Evolutionary conservation across 2,329 filamentous ascomycete genomes (phyloP).

Genomic region (Orbilia javanica): DNA sequence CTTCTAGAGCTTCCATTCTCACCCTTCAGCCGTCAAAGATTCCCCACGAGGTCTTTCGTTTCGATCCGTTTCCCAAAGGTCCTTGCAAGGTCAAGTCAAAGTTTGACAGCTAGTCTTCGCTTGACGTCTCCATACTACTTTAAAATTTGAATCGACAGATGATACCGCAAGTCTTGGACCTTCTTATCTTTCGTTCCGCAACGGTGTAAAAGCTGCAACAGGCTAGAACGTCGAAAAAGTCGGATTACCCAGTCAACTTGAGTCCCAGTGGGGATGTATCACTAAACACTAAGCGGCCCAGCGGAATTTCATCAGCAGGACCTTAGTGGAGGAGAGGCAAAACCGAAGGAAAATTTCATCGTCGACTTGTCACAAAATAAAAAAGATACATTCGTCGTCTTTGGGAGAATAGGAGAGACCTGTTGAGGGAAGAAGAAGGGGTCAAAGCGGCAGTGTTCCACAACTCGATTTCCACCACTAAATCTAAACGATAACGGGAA

Average conservation of each 20-base stretch:
- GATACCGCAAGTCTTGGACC: slow-evolving; percentile 32
- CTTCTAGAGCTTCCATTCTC: slow-evolving; percentile 34
- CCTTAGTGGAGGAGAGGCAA: slow-evolving; percentile 4
- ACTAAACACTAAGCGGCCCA: slow-evolving; percentile 38
- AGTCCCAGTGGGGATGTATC: slow-evolving; percentile 35
- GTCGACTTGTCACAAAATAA: slow-evolving; percentile 24
- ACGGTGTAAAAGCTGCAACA: slow-evolving; percentile 56
- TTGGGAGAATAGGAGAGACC: slow-evolving; percentile 46
- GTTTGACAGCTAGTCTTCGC: slow-evolving; percentile 25
- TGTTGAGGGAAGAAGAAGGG: slow-evolving; percentile 41
- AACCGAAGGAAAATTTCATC: slow-evolving; percentile 19
- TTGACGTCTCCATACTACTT: slow-evolving; percentile 8
- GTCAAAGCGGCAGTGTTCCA: slow-evolving; percentile 59
- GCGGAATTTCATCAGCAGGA: slow-evolving; percentile 37
- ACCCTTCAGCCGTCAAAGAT: slow-evolving; percentile 23
- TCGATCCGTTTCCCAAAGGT: slow-evolving; percentile 30
- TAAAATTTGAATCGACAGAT: slow-evolving; percentile 29
- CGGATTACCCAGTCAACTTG: slow-evolving; percentile 30
- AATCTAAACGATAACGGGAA: slow-evolving; percentile 29
- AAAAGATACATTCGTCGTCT: slow-evolving; percentile 15
- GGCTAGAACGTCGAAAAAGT: slow-evolving; percentile 40
- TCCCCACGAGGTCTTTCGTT: slow-evolving; percentile 17
- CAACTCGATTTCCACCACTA: slow-evolving; percentile 55
- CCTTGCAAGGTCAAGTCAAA: slow-evolving; percentile 23
- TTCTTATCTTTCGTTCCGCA: slow-evolving; percentile 46